Base-by-base conservation (phyloP, 1,139 yeast species). In the Scheffersomyces lignicola region DNA sequence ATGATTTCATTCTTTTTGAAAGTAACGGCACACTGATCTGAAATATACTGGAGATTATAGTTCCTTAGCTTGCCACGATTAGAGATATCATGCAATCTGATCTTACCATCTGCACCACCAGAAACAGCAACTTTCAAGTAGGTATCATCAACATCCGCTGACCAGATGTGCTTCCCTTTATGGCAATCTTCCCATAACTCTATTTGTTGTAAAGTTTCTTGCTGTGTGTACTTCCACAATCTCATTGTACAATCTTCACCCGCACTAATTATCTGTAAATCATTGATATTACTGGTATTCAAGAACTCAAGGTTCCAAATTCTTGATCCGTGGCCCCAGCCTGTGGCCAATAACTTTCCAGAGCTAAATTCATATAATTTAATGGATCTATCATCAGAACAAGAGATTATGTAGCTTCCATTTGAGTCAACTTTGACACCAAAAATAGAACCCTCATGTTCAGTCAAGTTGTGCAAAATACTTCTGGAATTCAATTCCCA, bases 291-390 rank as follows among this genome's bases (percentile, higher is more conserved):
- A 6, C 56, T 43, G n/a, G 60, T 58, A 3, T 47, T 44, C 42
- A 68, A 74, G 55, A 89, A 88, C 29, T 70, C 70, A 35, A 92
- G 66, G 29, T 76, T 76, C 98, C 98, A 92, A 29, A 92, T 89
- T 53, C 98, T 74, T 0, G 97, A 90, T 3, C 86, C 83, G 55
- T 92, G 98, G 11, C 97, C 97, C 97, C 97, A 92, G 0, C 96
- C 97, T 25, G 80, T 76, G 1, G 92, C 83, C 24, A 85, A 45
- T 21, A 80, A 60, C 6, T 62, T 47, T 0, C 94, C 92, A 2
- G 70, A 51, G 5, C 52, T 48, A 42, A 82, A 62, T 44, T 78
- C 78, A 80, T 90, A 90, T 8, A 92, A 56, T 38, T 83, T 82
- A 34, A 92, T 78, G 0, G 96, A 85, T 42, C 98, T 70, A 53